Evolutionary conservation across 1,284 basidiomycete genomes (phyloP).

Genomic region (Butyriboletus appendiculatus): DNA sequence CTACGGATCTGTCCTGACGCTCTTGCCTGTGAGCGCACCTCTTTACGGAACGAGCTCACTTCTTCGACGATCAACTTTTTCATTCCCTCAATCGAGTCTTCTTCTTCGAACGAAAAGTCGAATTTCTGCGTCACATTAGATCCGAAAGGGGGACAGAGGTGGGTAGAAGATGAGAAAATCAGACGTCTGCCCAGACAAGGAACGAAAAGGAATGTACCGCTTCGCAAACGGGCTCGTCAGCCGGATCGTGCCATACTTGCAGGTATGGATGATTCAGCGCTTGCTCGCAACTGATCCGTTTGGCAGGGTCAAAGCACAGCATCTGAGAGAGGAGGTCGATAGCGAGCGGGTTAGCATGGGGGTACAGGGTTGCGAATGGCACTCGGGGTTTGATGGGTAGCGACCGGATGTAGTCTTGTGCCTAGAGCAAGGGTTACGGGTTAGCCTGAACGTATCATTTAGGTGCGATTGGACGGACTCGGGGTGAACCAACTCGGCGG

Average conservation of each 20-base stretch:
- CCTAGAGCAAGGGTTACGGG: conserved; percentile 45
- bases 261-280: conserved; percentile 95
- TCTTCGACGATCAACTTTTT: conserved; percentile 94
- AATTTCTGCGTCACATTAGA: conserved; percentile 62
- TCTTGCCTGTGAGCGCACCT: conserved; percentile 80
- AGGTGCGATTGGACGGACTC: conserved; percentile 47
- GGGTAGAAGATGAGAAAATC: background rate
- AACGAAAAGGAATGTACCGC: conserved; percentile 45
- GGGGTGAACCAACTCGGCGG: conserved; percentile 89
- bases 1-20: conserved; percentile 66
- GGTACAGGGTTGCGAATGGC: conserved; percentile 90
- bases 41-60: conserved; percentile 85
- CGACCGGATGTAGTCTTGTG: conserved; percentile 97
- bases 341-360: conserved; percentile 90
- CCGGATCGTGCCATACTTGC: conserved; percentile 93
- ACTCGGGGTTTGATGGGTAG: conserved; percentile 96
- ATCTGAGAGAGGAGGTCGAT: conserved; percentile 92
- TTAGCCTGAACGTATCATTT: background rate
- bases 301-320: conserved; percentile 95
- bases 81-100: conserved; percentile 98
- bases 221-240: conserved; percentile 84
- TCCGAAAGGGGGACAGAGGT: conserved; percentile 4
- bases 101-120: conserved; percentile 97
- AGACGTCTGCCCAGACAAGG: background rate
- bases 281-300: conserved; percentile 94